Percentiles rank a stretch among this genome's conserved stretches.
Conservation (phyloP, 2,329 filamentous ascomycete genomes). For the Alternaria novae-zelandiae region DNA sequence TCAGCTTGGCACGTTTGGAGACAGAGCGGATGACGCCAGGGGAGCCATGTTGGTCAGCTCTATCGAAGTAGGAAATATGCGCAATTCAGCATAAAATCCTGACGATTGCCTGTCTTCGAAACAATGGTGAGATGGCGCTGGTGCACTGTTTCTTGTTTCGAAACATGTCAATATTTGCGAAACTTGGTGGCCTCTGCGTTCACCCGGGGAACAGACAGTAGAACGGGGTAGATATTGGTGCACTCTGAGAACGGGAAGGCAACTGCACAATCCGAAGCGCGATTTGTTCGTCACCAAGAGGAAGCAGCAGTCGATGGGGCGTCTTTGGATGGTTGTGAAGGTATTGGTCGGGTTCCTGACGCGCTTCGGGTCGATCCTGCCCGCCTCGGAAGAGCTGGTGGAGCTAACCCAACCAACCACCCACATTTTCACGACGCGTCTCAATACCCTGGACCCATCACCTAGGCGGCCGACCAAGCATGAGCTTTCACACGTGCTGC, state of each 20-base stretch:
- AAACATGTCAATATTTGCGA: conserved; percentile 8
- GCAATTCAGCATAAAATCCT: neutral
- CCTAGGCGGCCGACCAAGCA: neutral
- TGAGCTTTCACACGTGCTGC: neutral
- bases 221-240: neutral
- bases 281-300: neutral
- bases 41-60: conserved; percentile 3
- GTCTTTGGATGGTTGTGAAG: neutral
- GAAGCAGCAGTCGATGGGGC: neutral
- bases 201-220: neutral
- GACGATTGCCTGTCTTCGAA: conserved; percentile 3
- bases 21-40: neutral
- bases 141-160: conserved; percentile 11
- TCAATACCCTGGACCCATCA: neutral
- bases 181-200: neutral
- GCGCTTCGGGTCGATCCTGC: neutral
- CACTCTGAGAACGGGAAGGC: neutral
- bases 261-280: neutral
- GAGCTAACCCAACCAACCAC: neutral
- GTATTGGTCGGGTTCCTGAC: neutral
- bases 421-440: neutral
- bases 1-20: neutral
- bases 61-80: neutral
- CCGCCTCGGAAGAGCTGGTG: neutral
- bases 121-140: conserved; percentile 10